Evolutionary conservation across 352 stramenopile species (phyloP).

Genomic region (Elongisporangium anandrum): DNA sequence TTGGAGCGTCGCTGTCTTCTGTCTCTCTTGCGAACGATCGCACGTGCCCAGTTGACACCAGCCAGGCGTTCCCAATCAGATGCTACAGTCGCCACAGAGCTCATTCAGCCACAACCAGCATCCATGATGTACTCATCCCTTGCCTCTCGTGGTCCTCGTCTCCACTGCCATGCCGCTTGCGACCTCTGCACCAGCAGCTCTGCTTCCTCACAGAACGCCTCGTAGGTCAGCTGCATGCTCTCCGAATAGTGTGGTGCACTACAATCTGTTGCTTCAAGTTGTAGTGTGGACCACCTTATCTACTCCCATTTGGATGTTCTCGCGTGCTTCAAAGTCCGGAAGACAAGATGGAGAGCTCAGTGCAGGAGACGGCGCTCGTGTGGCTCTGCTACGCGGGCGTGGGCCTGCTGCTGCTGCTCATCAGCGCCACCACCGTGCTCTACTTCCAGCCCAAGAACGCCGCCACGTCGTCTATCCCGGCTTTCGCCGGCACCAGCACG

Average conservation of each 20-base stretch:
- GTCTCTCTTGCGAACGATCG: not conserved
- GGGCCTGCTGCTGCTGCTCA: constrained; percentile 43
- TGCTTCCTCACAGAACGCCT: constrained; percentile 43
- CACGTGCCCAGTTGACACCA: constrained; percentile 52
- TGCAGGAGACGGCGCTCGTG: constrained; percentile 35
- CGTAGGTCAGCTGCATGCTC: constrained; percentile 37
- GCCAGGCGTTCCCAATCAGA: constrained; percentile 55
- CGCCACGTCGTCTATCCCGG: constrained; percentile 41
- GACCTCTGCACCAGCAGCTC: constrained; percentile 35
- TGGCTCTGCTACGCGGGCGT: constrained; percentile 70
- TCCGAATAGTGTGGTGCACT: constrained; percentile 1
- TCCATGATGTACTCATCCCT: not conserved
- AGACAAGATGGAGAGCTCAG: constrained; percentile 19
- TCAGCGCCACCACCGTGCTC: constrained; percentile 50
- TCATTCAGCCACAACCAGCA: constrained; percentile 3
- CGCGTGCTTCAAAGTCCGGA: not conserved
- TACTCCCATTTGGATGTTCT: not conserved
- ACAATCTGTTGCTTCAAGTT: not conserved
- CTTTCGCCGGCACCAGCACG: constrained; percentile 49
- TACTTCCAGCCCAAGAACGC: constrained; percentile 60
- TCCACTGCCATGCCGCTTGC: constrained; percentile 57
- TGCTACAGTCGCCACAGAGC: constrained; percentile 23
- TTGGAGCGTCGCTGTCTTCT: not conserved
- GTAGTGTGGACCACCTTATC: not conserved
- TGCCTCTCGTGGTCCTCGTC: constrained; percentile 42